Percentiles rank a stretch among this genome's conserved stretches.
Conservation (phyloP, 2,329 filamentous ascomycete species). For the Knufia fluminis region DNA sequence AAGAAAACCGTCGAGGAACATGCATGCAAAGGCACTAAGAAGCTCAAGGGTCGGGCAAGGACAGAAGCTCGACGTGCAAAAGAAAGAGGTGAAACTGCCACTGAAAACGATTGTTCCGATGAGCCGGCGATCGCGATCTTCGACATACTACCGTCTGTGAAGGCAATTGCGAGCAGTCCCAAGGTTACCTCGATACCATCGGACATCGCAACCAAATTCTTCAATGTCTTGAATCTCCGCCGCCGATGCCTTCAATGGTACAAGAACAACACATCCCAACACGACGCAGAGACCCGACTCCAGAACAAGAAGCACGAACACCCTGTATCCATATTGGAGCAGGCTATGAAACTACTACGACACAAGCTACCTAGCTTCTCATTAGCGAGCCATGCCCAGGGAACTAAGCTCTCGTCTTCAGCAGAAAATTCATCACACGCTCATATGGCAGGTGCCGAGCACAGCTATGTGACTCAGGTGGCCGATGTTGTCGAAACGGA, state of each 20-base stretch:
- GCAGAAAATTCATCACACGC: too few species aligned
- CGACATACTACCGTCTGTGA: background rate
- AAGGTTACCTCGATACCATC: background rate
- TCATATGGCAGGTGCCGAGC: too few species aligned
- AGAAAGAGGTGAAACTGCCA: background rate
- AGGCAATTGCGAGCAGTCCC: background rate
- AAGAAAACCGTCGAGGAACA: too few species aligned
- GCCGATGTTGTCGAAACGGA: too few species aligned
- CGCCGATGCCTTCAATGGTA: background rate
- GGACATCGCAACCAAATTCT: background rate
- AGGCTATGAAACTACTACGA: background rate
- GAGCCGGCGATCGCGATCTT: background rate
- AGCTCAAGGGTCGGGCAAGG: background rate
- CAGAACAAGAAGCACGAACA: background rate
- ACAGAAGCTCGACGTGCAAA: background rate
- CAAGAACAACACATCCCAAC: background rate
- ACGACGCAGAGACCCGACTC: background rate
- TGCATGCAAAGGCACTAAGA: background rate
- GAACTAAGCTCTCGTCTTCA: too few species aligned
- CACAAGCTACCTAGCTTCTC: background rate
- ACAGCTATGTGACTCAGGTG: too few species aligned
- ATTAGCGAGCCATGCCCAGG: too few species aligned
- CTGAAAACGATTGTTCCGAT: background rate
- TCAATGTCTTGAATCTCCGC: background rate
- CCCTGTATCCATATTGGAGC: background rate